Percentiles rank a stretch among this genome's conserved stretches.
These are phyloP conservation scores for Dactylella cylindrospora DNA, from an alignment of 2,329 filamentous ascomycete genomes.

Conservation along the genomic window DNA sequence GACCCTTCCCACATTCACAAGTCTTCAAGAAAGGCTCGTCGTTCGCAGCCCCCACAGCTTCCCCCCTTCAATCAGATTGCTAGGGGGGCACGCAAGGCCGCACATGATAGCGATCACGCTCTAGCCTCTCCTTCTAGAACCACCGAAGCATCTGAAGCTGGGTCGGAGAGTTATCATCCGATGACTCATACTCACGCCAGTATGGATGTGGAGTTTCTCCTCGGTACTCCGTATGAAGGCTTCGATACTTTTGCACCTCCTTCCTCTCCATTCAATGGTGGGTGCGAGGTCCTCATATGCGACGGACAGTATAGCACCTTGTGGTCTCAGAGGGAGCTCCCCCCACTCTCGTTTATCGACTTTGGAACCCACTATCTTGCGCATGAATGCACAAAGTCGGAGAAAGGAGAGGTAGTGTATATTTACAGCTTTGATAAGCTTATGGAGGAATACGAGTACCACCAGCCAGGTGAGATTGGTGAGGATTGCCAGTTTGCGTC, in stretches of 20 bases:
- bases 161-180: too few relatives aligned
- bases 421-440: slow-evolving; percentile 19
- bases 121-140: not conserved
- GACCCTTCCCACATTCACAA: slow-evolving; percentile 12
- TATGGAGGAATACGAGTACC: slow-evolving; percentile 9
- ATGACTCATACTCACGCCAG: too few relatives aligned
- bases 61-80: too few relatives aligned
- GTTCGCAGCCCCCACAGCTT: slow-evolving; percentile 1
- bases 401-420: not conserved
- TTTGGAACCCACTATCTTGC: slow-evolving; percentile 17
- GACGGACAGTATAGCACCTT: slow-evolving; percentile 16
- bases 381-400: slow-evolving; percentile 18
- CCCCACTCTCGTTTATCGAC: slow-evolving; percentile 4
- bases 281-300: slow-evolving; percentile 9
- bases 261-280: not conserved
- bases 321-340: slow-evolving; percentile 12
- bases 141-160: too few relatives aligned
- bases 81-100: not conserved
- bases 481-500: slow-evolving; percentile 23
- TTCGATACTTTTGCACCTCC: not conserved
- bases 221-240: too few relatives aligned
- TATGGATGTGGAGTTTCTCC: too few relatives aligned
- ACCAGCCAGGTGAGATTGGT: slow-evolving; percentile 4
- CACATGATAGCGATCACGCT: not conserved
- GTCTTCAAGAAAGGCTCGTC: too few relatives aligned